A percentile compares a stretch with the other conserved stretches of the same genome.
Evolutionary conservation across 2,329 filamentous ascomycete species (phyloP).

Genomic region (Microdochium nivale): DNA sequence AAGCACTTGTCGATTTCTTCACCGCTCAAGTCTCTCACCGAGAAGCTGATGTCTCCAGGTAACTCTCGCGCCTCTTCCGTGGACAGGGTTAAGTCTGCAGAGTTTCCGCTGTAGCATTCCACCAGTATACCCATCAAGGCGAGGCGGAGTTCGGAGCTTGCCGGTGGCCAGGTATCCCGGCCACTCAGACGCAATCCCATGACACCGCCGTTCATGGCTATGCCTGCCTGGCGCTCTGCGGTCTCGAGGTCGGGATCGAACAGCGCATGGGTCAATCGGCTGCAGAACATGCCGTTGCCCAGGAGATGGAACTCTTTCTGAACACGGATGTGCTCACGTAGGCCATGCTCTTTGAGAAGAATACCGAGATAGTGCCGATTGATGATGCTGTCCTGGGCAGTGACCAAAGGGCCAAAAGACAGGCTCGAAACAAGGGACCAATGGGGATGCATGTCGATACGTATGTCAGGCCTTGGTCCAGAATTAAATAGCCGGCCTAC

Average conservation of each 20-base stretch:
- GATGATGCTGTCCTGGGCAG: constrained; percentile 66
- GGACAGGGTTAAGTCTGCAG: constrained; percentile 6
- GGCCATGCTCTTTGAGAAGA: constrained; percentile 64
- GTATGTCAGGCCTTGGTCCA: constrained; percentile 5
- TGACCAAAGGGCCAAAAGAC: constrained; percentile 67
- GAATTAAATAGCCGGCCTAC: constrained; percentile 26
- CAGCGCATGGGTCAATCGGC: constrained; percentile 69
- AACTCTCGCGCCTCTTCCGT: constrained; percentile 30
- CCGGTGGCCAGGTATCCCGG: constrained; percentile 82
- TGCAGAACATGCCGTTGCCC: constrained; percentile 76
- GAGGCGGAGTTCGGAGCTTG: constrained; percentile 84
- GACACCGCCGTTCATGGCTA: constrained; percentile 57
- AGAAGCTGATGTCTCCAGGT: constrained; percentile 69
- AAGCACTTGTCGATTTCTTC: constrained; percentile 78
- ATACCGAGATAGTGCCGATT: constrained; percentile 68
- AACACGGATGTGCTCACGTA: constrained; percentile 64
- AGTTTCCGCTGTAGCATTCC: constrained; percentile 54
- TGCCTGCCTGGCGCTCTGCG: constrained; percentile 63
- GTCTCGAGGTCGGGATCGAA: constrained; percentile 78
- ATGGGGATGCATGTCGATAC: constrained; percentile 35
- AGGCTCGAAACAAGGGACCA: constrained; percentile 57
- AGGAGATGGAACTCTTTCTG: constrained; percentile 78
- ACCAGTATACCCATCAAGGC: constrained; percentile 78
- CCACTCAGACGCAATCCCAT: constrained; percentile 81
- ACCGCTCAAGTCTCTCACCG: constrained; percentile 69